phyloP scores from a whole-genome alignment of 495 filamentous ascomycete species.

The Echria macrotheca region DNA sequence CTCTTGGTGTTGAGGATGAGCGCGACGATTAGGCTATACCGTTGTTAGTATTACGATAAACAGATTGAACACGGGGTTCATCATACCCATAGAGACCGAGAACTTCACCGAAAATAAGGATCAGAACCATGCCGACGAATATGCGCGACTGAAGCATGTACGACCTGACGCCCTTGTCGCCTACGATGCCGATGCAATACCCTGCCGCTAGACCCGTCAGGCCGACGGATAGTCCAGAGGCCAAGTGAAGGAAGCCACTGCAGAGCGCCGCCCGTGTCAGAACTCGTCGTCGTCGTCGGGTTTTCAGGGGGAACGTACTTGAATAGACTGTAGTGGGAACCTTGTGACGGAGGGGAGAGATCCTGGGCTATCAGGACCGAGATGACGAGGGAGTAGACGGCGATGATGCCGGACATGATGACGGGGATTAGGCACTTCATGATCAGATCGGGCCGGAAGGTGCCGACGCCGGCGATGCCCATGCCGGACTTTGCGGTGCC shows the following conservation, averaged over 20 bases:
- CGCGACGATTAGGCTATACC: slow-evolving; percentile 43
- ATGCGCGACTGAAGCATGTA: slow-evolving; percentile 95
- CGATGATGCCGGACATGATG: slow-evolving; percentile 99
- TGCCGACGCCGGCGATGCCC: slow-evolving; percentile 90
- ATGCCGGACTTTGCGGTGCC: slow-evolving; percentile 96
- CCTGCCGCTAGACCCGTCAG: slow-evolving; percentile 91
- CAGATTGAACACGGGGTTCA: too few species aligned
- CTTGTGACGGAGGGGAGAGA: slow-evolving; percentile 57
- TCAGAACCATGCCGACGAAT: slow-evolving; percentile 97
- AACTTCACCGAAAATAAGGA: slow-evolving; percentile 97
- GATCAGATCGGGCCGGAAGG: slow-evolving; percentile 88
- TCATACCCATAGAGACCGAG: slow-evolving; percentile 91
- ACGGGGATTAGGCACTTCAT: slow-evolving; percentile 99
- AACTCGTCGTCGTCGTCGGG: background rate
- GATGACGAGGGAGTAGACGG: slow-evolving; percentile 95
- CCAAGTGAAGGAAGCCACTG: slow-evolving; percentile 89
- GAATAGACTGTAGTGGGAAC: slow-evolving; percentile 69
- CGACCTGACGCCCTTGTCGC: slow-evolving; percentile 85
- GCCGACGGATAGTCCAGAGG: slow-evolving; percentile 84
- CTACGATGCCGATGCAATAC: slow-evolving; percentile 93
- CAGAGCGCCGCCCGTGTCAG: background rate
- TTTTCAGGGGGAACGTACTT: slow-evolving; percentile 46
- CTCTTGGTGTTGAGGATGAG: slow-evolving; percentile 52
- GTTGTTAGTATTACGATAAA: background rate
- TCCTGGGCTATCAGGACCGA: slow-evolving; percentile 89